Percentiles rank a stretch among this genome's conserved stretches.
Conservation (phyloP, 2,329 filamentous ascomycete genomes). For the Fusarium kyushuense region DNA sequence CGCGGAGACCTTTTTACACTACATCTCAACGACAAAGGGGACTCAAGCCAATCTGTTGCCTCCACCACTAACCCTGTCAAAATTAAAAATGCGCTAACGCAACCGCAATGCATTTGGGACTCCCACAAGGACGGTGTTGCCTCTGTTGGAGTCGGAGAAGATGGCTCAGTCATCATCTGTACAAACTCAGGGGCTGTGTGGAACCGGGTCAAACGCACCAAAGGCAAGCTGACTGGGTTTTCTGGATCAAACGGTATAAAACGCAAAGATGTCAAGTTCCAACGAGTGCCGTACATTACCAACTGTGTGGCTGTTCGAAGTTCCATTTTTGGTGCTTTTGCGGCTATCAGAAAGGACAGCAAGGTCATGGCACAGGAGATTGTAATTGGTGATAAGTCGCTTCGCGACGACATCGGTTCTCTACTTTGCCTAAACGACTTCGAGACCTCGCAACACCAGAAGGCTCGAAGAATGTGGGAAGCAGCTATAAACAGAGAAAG, state of each 20-base stretch:
- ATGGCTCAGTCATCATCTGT: slow-evolving; percentile 94
- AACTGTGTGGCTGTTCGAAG: slow-evolving; percentile 86
- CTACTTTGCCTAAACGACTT: slow-evolving; percentile 77
- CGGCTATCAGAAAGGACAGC: slow-evolving; percentile 85
- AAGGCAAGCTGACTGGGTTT: slow-evolving; percentile 75
- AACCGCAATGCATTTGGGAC: slow-evolving; percentile 87
- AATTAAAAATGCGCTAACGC: slow-evolving; percentile 83
- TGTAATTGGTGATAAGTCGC: slow-evolving; percentile 70
- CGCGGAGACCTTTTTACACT: slow-evolving; percentile 91
- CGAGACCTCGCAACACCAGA: slow-evolving; percentile 55
- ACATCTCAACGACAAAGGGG: slow-evolving; percentile 75
- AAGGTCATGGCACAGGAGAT: slow-evolving; percentile 82
- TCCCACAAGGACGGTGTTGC: slow-evolving; percentile 86
- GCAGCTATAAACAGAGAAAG: slow-evolving; percentile 56
- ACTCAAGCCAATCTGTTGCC: slow-evolving; percentile 68
- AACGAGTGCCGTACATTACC: slow-evolving; percentile 88
- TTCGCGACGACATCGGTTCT: slow-evolving; percentile 80
- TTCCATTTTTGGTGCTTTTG: slow-evolving; percentile 90
- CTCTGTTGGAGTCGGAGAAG: slow-evolving; percentile 89
- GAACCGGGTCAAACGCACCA: slow-evolving; percentile 85
- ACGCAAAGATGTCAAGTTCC: slow-evolving; percentile 94
- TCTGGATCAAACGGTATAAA: slow-evolving; percentile 66
- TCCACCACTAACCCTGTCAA: slow-evolving; percentile 95
- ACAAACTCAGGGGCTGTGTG: slow-evolving; percentile 94
- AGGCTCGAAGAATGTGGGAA: slow-evolving; percentile 57